Evolutionary conservation across 1,139 yeast species (phyloP), one percentile per base, ranked within the genome.

Genomic region (Komagataea norvegica): DNA sequence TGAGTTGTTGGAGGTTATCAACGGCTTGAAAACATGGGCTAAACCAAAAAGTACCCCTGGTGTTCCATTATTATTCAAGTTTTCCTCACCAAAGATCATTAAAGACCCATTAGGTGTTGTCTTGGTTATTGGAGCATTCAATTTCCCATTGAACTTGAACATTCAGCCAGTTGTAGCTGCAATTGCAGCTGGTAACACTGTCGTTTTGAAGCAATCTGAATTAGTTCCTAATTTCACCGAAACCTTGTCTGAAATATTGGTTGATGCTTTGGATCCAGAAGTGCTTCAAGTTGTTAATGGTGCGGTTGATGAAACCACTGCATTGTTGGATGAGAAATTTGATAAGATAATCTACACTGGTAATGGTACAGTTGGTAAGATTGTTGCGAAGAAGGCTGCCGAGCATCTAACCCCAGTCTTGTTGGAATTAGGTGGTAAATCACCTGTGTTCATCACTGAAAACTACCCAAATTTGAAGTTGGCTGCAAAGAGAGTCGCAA

Each of bases 271-370:
- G 33, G 76, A 76, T 34, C 61, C 68, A 2, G 76, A 73, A 23
- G 60, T 76, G 22, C 66, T 85, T 44, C 72, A 67, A 37, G 74
- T 77, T 21, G 80, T 89, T 39, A 77, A 78, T 51, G 97, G 97
- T 31, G 91, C 74, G 2, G 62, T 83, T 33, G 68, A 74, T 2
- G 93, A 86, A 57, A 74, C 94, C 5, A 73, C 81, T 1, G 72
- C 58, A n/a, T 63, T 85, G 37, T 70, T 86, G 54, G 68, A 77
- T 38, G 75, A 76, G 44, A 77, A 77, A 51, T 86, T 75, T 54
- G 96, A 88, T 62, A 80, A 84, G 61, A 87, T 89, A 45, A 70
- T 89, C 62, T 85, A 84, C 60, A 89, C 97, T 8, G 97, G 97
- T 22, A 79, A 84, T 37, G 73, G 77, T 17, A 55, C 57, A 13